Evolutionary conservation across 2,329 filamentous ascomycete genomes (phyloP), one percentile per base, ranked within the genome.

Genomic region (Colletotrichum plurivorum): DNA sequence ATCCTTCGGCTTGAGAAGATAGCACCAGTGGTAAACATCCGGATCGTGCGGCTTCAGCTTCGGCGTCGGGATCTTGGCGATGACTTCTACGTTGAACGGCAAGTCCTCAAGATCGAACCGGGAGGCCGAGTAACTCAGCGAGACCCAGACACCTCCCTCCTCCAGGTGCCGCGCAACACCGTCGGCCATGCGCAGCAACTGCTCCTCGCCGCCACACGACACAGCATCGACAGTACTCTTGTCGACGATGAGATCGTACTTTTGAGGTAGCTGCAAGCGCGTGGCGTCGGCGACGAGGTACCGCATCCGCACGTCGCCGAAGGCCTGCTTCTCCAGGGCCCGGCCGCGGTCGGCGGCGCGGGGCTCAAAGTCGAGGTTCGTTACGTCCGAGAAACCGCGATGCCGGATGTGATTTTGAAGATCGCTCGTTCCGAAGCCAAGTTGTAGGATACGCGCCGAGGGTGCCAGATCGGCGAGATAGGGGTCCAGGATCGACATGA

Each of bases 341-440:
- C 77, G 79, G 1, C 84, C 84, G 31, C 83, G 80, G 22, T 82
- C 78, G 9, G 83, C 75, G 6, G 85, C 85, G 7, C 84, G 76
- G 5, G 84, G 84, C 72, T 86, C 84, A 70, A 84, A 87, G 74
- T 87, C 85, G 67, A 85, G 74, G 68, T 87, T 87, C 7, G 82
- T 83, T 18, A 87, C 76, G 71, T 83, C 72, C 3, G 60, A n/a
- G 69, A 83, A 84, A 1, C 83, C 84, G 9, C 75, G 75, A 5
- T 69, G 68, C 5, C 85, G 83, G n/a, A 87, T 76, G 69, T 82
- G 79, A 71, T 81, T 84, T 25, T 86, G 84, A 36, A 87, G 73
- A 69, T 85, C 84, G 74, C 84, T 87, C 7, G 84, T 87, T 13
- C 85, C 85, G 52, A 78, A 83, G 63, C 85, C 85, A 2, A 87